phyloP scores from a whole-genome alignment of 306 rosid genomes.

The Dryas alaskensis region DNA sequence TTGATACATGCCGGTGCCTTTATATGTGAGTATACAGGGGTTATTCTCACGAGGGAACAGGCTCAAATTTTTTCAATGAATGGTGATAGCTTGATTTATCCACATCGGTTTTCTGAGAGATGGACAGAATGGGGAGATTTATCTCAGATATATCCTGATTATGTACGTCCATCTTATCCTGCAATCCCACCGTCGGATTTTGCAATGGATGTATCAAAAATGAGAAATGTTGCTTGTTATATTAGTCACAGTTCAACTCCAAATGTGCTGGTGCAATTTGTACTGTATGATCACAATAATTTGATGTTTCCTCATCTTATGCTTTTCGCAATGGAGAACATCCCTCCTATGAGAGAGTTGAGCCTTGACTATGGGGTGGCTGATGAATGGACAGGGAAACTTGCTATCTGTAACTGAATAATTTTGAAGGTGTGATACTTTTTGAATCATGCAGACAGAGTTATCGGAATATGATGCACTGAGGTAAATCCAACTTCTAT shows the following conservation, averaged over 20 bases:
- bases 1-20: slow-evolving; percentile 89
- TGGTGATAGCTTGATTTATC: slow-evolving; percentile 78
- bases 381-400: slow-evolving; percentile 67
- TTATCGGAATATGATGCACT: slow-evolving; percentile 26
- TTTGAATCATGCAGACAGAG: slow-evolving; percentile 39
- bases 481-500: slow-evolving; percentile 41
- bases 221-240: slow-evolving; percentile 98
- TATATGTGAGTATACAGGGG: slow-evolving; percentile 90
- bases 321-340: slow-evolving; percentile 93
- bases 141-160: slow-evolving; percentile 54
- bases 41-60: slow-evolving; percentile 76
- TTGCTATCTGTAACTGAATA: slow-evolving; percentile 68
- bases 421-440: slow-evolving; percentile 27
- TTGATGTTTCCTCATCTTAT: slow-evolving; percentile 89
- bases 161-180: slow-evolving; percentile 70
- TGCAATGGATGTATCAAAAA: slow-evolving; percentile 83
- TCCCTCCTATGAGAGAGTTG: slow-evolving; percentile 97
- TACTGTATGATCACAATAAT: slow-evolving; percentile 82
- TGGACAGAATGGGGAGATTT: slow-evolving; percentile 95
- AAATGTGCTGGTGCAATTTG: slow-evolving; percentile 81
- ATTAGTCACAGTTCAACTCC: slow-evolving; percentile 81
- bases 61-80: slow-evolving; percentile 77
- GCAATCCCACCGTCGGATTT: slow-evolving; percentile 83
- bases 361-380: slow-evolving; percentile 95
- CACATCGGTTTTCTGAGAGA: slow-evolving; percentile 66